Evolutionary conservation across 2,329 filamentous ascomycete genomes (phyloP).

Genomic region (Coniochaeta prunicola): DNA sequence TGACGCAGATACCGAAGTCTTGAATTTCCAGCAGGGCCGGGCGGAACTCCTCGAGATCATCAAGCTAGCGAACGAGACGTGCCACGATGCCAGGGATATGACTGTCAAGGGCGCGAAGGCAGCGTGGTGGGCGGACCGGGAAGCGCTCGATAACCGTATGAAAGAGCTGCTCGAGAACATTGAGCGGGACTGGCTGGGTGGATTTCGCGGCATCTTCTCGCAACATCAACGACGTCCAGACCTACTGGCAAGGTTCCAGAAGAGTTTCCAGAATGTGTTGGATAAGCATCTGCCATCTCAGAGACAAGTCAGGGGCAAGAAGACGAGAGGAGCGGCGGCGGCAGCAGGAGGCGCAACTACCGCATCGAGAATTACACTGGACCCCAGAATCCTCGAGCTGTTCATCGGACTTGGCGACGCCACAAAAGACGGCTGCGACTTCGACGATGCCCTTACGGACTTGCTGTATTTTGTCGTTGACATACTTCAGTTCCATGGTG

Average conservation of each 20-base stretch:
- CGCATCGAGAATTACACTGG: constrained; percentile 36
- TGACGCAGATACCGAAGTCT: constrained; percentile 69
- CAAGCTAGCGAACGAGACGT: constrained; percentile 71
- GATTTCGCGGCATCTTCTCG: constrained; percentile 91
- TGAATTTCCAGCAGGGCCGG: constrained; percentile 75
- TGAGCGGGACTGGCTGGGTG: constrained; percentile 89
- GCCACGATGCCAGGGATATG: constrained; percentile 66
- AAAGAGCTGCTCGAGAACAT: constrained; percentile 75
- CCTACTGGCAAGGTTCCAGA: constrained; percentile 67
- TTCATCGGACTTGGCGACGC: constrained; percentile 81
- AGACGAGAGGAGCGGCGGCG: constrained; percentile 32
- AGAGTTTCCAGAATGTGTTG: constrained; percentile 69
- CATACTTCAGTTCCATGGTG: constrained; percentile 92
- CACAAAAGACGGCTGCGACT: constrained; percentile 57
- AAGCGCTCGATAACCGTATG: constrained; percentile 70
- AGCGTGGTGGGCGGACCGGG: constrained; percentile 85
- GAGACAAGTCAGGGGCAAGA: constrained; percentile 51
- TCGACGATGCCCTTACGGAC: constrained; percentile 87
- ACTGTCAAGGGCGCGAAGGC: constrained; percentile 67
- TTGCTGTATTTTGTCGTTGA: constrained; percentile 94
- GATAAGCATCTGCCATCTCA: constrained; percentile 83
- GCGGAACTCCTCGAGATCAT: constrained; percentile 80
- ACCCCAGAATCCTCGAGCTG: constrained; percentile 67
- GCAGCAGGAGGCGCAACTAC: constrained; percentile 9
- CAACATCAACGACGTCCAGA: constrained; percentile 56